Conservation (phyloP, 1,284 basidiomycete genomes). For the Bondarzewia mesenterica region DNA sequence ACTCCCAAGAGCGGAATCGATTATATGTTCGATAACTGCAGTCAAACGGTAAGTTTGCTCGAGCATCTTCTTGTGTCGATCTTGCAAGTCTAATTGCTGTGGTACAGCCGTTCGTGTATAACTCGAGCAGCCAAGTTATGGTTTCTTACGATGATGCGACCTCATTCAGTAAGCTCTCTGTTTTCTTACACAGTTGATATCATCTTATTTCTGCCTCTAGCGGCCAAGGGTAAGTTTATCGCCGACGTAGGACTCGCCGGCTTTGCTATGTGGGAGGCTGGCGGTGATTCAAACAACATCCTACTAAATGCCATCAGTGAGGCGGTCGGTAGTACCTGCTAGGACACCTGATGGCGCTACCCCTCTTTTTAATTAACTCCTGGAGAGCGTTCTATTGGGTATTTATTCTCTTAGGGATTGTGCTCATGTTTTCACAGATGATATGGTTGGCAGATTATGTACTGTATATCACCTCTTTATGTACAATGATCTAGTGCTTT, state of each 20-base stretch:
- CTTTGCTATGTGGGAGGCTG: constrained; percentile 49
- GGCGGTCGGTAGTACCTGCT: background rate
- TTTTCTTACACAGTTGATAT: constrained; percentile 3
- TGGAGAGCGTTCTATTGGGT: no score
- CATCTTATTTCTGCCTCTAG: constrained; percentile 9
- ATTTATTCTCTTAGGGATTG: no score
- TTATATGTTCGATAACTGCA: constrained; percentile 37
- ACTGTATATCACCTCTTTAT: no score
- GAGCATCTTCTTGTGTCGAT: background rate
- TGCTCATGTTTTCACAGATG: no score
- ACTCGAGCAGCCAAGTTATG: constrained; percentile 27
- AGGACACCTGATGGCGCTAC: background rate
- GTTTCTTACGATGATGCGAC: constrained; percentile 32
- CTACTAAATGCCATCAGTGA: constrained; percentile 35
- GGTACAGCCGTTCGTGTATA: constrained; percentile 38
- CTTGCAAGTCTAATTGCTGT: background rate
- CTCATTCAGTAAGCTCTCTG: constrained; percentile 25
- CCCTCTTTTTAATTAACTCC: no score
- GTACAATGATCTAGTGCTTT: no score
- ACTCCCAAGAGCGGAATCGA: constrained; percentile 29
- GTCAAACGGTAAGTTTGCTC: constrained; percentile 33
- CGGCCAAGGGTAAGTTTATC: constrained; percentile 27
- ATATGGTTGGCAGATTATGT: no score
- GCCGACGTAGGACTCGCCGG: constrained; percentile 33
- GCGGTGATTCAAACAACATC: constrained; percentile 41